Base-by-base conservation (phyloP, 306 rosid genomes). In the Cucurbita pepo region DNA sequence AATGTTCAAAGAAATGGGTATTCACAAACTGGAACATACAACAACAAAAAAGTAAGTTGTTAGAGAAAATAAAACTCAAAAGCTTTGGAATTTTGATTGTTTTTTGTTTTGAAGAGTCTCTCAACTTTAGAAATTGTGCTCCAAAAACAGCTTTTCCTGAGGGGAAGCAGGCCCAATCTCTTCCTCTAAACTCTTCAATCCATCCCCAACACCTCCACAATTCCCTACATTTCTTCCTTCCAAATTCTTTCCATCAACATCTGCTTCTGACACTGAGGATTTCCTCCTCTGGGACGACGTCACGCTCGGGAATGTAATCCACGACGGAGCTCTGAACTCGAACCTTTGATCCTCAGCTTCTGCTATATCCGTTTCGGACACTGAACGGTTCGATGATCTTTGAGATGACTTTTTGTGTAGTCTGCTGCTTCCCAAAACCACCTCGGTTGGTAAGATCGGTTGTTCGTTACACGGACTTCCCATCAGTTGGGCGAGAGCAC, bases 111-210 rank as follows among this genome's bases (percentile, higher is more conserved):
- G 65, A 57, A 0, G 15, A 41, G 57, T 64, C 36, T 8, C 53
- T 18, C 30, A 50, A 50, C 47, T 54, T 82, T 62, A 84, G 81
- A 94, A 94, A 77, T 94, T 90, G 79, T 94, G 96, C 82, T 87
- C 87, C 86, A 94, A 89, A 87, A 87, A 94, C 81, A 90, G 57
- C 77, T 86, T 89, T 76, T 94, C 87, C 62, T 80, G 83, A 43
- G 98, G 98, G 59, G 98, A 94, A 81, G 98, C 98, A 16, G 97
- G 97, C 21, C 92, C 91, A 82, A 89, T 94, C 84, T 94, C 98
- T 84, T 94, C 98, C 76, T 90, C 96, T 81, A 93, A 87, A 75
- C 96, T 93, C 83, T 86, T 87, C 83, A 93, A 85, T 72, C 89
- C 96, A 51, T 90, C 98, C 75, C 88, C 90, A 47, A 64, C 83